Conservation (phyloP, 192 early-diverging fungal genomes). For the Backusella australiensis region DNA sequence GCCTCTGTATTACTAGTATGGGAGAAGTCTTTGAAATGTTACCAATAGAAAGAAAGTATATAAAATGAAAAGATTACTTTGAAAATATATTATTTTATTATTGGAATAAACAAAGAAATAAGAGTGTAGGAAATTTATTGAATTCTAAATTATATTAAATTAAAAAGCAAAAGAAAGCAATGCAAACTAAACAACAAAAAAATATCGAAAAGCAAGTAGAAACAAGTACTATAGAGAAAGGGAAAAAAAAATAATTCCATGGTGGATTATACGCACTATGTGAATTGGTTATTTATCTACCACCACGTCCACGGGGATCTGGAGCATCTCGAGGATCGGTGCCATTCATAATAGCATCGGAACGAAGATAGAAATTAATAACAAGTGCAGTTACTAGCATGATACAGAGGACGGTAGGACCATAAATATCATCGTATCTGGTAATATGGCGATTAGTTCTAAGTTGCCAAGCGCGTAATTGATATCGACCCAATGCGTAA, state of each 20-base stretch:
- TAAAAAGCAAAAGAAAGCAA: not conserved
- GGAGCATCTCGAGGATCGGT: not conserved
- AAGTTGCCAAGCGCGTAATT: slow-evolving; percentile 30
- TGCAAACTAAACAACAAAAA: not conserved
- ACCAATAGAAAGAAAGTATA: too few relatives aligned
- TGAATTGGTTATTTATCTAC: not conserved
- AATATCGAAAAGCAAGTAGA: not conserved
- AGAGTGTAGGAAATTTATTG: not conserved
- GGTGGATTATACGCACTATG: not conserved
- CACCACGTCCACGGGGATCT: not conserved
- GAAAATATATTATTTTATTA: too few relatives aligned
- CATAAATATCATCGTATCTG: slow-evolving; percentile 34
- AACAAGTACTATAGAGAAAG: not conserved
- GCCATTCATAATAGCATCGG: slow-evolving; percentile 4
- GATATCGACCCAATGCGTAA: slow-evolving; percentile 31
- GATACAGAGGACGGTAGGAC: slow-evolving; percentile 32
- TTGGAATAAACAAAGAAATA: not conserved
- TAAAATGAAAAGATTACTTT: too few relatives aligned
- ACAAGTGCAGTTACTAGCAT: slow-evolving; percentile 26
- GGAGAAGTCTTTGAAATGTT: too few relatives aligned
- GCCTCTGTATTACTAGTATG: too few relatives aligned
- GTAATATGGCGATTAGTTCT: slow-evolving; percentile 11
- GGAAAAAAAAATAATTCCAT: not conserved
- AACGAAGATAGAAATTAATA: slow-evolving; percentile 34
- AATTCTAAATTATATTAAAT: not conserved